Evolutionary conservation across 1,284 basidiomycete species (phyloP), one percentile per base, ranked within the genome.

Genomic region (Vanrija pseudolonga): DNA sequence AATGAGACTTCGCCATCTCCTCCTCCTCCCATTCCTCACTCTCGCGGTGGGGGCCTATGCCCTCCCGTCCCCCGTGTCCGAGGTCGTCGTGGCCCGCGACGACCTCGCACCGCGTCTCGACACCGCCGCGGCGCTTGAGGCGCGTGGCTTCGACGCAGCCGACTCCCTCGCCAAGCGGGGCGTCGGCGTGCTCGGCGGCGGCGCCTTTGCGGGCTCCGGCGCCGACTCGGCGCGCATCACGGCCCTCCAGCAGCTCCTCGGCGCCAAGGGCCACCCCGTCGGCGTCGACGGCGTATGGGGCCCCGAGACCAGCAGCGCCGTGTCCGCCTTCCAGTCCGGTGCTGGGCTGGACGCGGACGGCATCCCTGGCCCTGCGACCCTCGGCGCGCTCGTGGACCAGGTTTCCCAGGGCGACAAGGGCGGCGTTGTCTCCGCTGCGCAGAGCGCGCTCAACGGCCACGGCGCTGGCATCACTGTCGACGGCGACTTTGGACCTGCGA

Each of bases 161-260:
- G 26, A 14, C 32, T 4, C 12, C 2, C 32, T 14, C 32, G 32
- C 12, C 32, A 32, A 32, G 32, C 32, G 32, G 11, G 32, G 4
- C 9, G 9, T 41, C 11, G 39, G 39, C 18, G 39, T 9, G 8
- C 43, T 45, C 43, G 43, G 43, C 17, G 15, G 12, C 7, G 43
- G 43, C 43, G 43, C 43, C 17, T 45, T 45, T 24, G 43, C 43
- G 6, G 43, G 43, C 17, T 24, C 43, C n/a, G 43, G 43, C 15
- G 23, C 43, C 32, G 32, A 32, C 24, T 23, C 24, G 20, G 39
- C 28, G 18, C 39, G 39, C 9, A 50, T 56, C 37, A 23, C 11
- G 4, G 39, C 54, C 1, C 45, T 56, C 3, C 54, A 56, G 45
- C 44, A 43, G 17, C 54, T 56, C 17, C 54, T 56, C 17, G 14